Evolutionary conservation across 139 green algal genomes (phyloP), one percentile per base, ranked within the genome.

Genomic region (Chlamydomonas sp.): DNA sequence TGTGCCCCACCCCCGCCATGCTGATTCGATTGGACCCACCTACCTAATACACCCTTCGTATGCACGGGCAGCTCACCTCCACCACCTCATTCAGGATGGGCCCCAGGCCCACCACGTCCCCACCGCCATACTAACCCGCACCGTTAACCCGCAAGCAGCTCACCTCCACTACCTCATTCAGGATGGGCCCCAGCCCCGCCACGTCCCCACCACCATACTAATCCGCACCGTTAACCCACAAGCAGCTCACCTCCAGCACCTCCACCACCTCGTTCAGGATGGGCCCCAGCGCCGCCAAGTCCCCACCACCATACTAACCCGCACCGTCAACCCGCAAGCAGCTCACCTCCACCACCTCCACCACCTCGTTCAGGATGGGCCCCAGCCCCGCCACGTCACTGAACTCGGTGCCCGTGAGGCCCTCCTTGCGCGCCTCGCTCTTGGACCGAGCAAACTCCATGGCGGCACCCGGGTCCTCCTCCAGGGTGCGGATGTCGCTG

Each of bases 381-480:
- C 97, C 97, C 69, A 99, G 92, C 0, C 98, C 98, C n/a, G 96
- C 98, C 66, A 99, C 97, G 88, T 99, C 97, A 9, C 66, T 84
- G 82, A 99, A 98, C 58, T 90, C 95, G 20, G 99, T 94, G 63
- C 92, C 92, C 0, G 96, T 98, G 9, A 93, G 91, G 49, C 96
- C 97, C 76, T 99, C 96, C 90, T 96, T 97, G 69, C 96, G 92
- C 10, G 97, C 96, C 49, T 95, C 90, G 7, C 89, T 95, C 89
- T 98, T 98, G 85, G 91, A 96, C 87, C 98, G 96, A 18, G 96
- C 97, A 96, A 99, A 99, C 92, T 99, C 96, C 88, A 97, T 95
- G 49, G 97, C 97, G 78, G 96, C 91, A 1, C 90, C 90, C 0
- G 91, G 93, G 89, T 96, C 94, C 84, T 98, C 94, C 74, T 98